Conservation (phyloP, 305 asterid genomes). For the Plantago coronopus region DNA sequence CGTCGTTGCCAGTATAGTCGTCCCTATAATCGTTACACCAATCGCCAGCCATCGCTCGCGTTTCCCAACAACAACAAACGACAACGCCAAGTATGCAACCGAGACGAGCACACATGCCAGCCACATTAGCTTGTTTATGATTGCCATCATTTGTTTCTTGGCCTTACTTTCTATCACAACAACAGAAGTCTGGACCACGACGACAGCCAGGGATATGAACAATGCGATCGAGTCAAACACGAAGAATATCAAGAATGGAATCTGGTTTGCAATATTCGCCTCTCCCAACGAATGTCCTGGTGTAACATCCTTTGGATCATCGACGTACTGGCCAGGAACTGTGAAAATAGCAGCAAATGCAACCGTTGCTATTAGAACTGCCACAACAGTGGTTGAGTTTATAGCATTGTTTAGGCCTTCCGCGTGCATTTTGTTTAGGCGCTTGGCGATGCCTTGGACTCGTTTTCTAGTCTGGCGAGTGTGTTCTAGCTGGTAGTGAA, state of each 20-base stretch:
- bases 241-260: slow-evolving; percentile 60
- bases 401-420: slow-evolving; percentile 96
- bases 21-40: slow-evolving; percentile 66
- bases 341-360: slow-evolving; percentile 92
- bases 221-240: slow-evolving; percentile 76
- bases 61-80: slow-evolving; percentile 72
- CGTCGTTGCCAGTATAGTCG: slow-evolving; percentile 60
- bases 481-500: slow-evolving; percentile 74
- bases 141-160: slow-evolving; percentile 90
- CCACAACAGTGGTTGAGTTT: slow-evolving; percentile 85
- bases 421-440: slow-evolving; percentile 76
- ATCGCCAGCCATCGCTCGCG: slow-evolving; percentile 69
- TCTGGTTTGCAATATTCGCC: slow-evolving; percentile 61
- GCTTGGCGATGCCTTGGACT: slow-evolving; percentile 67
- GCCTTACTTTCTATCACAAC: slow-evolving; percentile 84
- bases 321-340: slow-evolving; percentile 71
- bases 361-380: slow-evolving; percentile 87
- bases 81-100: slow-evolving; percentile 67
- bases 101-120: slow-evolving; percentile 76
- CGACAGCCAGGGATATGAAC: slow-evolving; percentile 80
- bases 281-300: slow-evolving; percentile 59
- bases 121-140: slow-evolving; percentile 96
- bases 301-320: slow-evolving; percentile 36
- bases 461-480: slow-evolving; percentile 61
- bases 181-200: slow-evolving; percentile 84